Base-by-base conservation (phyloP, 2,329 filamentous ascomycete genomes). In the Hypoxylon sp. region DNA sequence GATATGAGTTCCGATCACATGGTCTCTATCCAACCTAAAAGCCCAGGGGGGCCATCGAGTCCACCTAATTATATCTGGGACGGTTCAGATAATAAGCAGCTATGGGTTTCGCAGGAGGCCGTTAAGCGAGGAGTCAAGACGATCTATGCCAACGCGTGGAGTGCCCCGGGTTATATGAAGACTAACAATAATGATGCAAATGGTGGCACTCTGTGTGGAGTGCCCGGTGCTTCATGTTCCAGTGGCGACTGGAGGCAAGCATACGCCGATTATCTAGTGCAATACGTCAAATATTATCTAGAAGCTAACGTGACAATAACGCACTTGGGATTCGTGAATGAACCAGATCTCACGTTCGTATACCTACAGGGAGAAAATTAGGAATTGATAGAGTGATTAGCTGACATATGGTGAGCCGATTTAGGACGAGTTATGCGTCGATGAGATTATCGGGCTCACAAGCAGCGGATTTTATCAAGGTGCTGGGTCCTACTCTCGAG, bases 81-180 rank as follows among this genome's bases (percentile, higher is more conserved):
- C 64, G 74, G 73, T 2, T 79, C 81, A 53, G 80, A 84, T 62
- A 76, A 76, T 24, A 81, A 81, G 13, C 84, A 86, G 73, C 71
- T 86, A 2, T 85, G 80, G 71, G 73, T 87, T n/a, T 80, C 81
- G n/a, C 77, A 85, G 70, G 78, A 84, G 72, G 83, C 83, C 2
- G 67, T 72, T 48, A 71, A 75, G 14, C 78, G 78, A 24, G 77
- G 77, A 8, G 77, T 78, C 13, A 65, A 63, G 33, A 75, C 74
- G 14, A 75, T 80, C 47, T 80, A 80, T 51, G 78, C 76, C 3
- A 78, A 83, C 71, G 79, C 81, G n/a, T 82, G 81, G 80, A 79
- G 76, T 47, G 80, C 81, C 2, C 80, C 80, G 1, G 80, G 80
- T 0, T 81, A 77, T 67, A 81, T 82, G 81, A 82, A 82, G 74